Evolutionary conservation across 306 rosid species (phyloP).

Genomic region (Oemleria cerasiformis): DNA sequence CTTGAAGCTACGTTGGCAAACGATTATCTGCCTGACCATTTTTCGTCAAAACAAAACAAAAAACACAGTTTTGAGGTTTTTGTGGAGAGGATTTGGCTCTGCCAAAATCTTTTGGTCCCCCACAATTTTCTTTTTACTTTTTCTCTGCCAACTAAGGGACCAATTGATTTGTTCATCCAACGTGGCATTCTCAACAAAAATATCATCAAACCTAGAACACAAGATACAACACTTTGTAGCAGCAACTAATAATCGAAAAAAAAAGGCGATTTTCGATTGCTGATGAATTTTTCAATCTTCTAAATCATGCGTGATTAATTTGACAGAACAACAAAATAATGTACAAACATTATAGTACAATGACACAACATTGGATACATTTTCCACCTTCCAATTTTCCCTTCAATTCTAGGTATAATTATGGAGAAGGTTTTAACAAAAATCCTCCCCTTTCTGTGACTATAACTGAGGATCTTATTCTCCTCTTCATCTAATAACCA

Average conservation of each 20-base stretch:
- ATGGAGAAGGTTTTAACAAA: slow-evolving; percentile 30
- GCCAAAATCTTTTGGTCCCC: background rate
- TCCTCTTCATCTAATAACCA: slow-evolving; percentile 5
- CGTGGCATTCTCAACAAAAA: too few relatives aligned
- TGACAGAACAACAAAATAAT: slow-evolving; percentile 23
- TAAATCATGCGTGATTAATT: slow-evolving; percentile 19
- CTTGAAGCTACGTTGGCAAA: background rate
- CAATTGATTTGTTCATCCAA: too few relatives aligned
- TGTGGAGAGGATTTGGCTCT: background rate
- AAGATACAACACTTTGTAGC: background rate
- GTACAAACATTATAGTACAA: slow-evolving; percentile 27
- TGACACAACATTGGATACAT: background rate
- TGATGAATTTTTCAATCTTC: slow-evolving; percentile 23
- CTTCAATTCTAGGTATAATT: slow-evolving; percentile 6
- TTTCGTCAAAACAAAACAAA: background rate
- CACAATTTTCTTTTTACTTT: too few relatives aligned
- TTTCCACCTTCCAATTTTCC: background rate
- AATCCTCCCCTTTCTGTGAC: slow-evolving; percentile 35
- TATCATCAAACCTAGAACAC: too few relatives aligned
- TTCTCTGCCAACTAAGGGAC: too few relatives aligned
- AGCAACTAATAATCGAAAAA: background rate
- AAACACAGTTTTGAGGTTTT: too few relatives aligned
- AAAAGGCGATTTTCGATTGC: background rate
- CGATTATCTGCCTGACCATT: background rate
- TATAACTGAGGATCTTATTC: background rate